Evolutionary conservation across 768 basidiomycete genomes (phyloP).

Genomic region (Boletus speciosus): DNA sequence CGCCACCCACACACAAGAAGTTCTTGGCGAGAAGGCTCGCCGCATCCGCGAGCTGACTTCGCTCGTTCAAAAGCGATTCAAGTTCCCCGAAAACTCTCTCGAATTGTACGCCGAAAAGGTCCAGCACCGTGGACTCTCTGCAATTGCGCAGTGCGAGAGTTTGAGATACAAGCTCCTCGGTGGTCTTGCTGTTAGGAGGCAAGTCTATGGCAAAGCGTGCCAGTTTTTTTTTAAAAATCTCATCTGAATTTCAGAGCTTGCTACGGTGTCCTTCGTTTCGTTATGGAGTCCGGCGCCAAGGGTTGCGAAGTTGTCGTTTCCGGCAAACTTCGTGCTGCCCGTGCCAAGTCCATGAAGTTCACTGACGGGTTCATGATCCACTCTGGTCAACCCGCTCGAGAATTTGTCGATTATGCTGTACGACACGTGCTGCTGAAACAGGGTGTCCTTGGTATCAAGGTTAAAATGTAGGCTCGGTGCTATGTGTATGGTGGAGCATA

Average conservation of each 20-base stretch:
- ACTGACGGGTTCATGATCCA: constrained; percentile 99
- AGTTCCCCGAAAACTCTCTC: constrained; percentile 97
- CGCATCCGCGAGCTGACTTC: constrained; percentile 98
- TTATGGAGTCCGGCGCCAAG: constrained; percentile 99
- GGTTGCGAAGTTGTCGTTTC: constrained; percentile 99
- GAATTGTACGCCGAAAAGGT: constrained; percentile 99
- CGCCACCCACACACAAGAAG: constrained; percentile 98
- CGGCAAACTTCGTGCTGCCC: constrained; percentile 98
- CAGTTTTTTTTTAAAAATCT: neutral
- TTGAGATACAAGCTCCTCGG: constrained; percentile 99
- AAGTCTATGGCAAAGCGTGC: constrained; percentile 25
- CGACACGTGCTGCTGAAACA: constrained; percentile 97
- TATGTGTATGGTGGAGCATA: neutral
- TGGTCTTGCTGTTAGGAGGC: constrained; percentile 98
- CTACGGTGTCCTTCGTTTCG: constrained; percentile 99
- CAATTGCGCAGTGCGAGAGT: constrained; percentile 97
- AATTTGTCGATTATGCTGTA: constrained; percentile 97
- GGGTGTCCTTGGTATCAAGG: constrained; percentile 99
- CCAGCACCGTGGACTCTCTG: constrained; percentile 95
- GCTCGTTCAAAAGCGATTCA: constrained; percentile 99
- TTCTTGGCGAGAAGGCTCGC: constrained; percentile 98
- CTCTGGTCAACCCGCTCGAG: constrained; percentile 95
- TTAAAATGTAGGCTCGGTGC: constrained; percentile 78
- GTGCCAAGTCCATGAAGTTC: constrained; percentile 99
- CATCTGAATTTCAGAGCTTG: constrained; percentile 60